phyloP scores from a whole-genome alignment of 495 filamentous ascomycete genomes.

The Penicillium cinerascens region DNA sequence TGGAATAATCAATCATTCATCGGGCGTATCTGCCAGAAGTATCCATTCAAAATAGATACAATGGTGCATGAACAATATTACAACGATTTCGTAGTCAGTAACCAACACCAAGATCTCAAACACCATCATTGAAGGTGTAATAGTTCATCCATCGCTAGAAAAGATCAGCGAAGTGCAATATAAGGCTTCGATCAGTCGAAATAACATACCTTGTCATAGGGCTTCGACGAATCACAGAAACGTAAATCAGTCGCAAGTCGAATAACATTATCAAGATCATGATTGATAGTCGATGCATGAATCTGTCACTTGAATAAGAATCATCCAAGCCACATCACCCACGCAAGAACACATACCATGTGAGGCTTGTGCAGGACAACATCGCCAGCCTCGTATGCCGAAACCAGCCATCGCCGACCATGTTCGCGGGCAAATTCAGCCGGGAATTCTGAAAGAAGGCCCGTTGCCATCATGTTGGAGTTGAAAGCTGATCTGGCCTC shows the following conservation, averaged over 20 bases:
- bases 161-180: not conserved
- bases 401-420: conserved; percentile 51
- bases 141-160: conserved; percentile 38
- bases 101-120: conserved; percentile 2
- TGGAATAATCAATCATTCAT: no score
- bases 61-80: no score
- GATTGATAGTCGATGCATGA: conserved; percentile 53
- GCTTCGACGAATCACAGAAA: conserved; percentile 49
- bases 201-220: conserved; percentile 42
- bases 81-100: not conserved
- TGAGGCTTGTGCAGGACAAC: conserved; percentile 58
- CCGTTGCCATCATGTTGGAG: conserved; percentile 54
- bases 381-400: conserved; percentile 58
- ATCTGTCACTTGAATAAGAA: conserved; percentile 33
- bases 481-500: conserved; percentile 55
- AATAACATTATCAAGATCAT: conserved; percentile 53
- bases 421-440: conserved; percentile 41
- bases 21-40: no score
- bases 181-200: not conserved
- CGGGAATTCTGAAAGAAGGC: conserved; percentile 44
- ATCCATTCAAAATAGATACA: no score
- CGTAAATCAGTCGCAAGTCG: conserved; percentile 55
- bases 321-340: not conserved
- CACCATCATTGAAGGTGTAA: conserved; percentile 36
- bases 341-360: conserved; percentile 29